These are phyloP conservation scores for Apiotrichum akiyoshidainum DNA, from an alignment of 1,284 basidiomycete genomes.

Conservation along the genomic window DNA sequence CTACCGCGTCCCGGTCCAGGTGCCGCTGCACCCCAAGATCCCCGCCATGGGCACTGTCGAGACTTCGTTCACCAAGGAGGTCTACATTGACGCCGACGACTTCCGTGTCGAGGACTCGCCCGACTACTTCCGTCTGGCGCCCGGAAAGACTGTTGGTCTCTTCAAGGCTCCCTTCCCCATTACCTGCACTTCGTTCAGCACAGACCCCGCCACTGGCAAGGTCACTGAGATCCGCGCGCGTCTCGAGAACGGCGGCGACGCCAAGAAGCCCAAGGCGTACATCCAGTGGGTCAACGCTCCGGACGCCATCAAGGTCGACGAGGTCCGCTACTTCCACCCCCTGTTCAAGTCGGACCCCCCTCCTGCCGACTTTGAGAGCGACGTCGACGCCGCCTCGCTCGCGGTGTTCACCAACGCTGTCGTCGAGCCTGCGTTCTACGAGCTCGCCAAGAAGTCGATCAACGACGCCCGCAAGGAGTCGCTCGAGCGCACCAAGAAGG, in stretches of 20 bases:
- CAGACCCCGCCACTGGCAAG: conserved; percentile 65
- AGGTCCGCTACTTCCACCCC: conserved; percentile 87
- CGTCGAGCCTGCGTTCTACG: conserved; percentile 86
- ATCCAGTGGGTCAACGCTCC: conserved; percentile 98
- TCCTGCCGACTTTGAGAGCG: conserved; percentile 73
- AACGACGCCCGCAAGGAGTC: conserved; percentile 66
- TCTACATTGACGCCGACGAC: conserved; percentile 94
- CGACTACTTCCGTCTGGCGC: conserved; percentile 96
- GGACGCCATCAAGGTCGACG: conserved; percentile 71
- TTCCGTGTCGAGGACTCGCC: conserved; percentile 87
- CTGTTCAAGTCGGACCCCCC: conserved; percentile 95
- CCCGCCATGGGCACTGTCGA: conserved; percentile 77
- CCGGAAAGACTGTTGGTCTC: conserved; percentile 93
- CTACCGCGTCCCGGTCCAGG: conserved; percentile 77
- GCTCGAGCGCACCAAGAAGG: conserved; percentile 59
- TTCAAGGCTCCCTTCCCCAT: conserved; percentile 94
- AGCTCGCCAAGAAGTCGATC: conserved; percentile 69
- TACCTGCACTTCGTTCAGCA: conserved; percentile 85
- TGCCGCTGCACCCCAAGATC: conserved; percentile 91
- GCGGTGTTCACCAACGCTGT: conserved; percentile 76
- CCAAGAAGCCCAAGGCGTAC: conserved; percentile 87
- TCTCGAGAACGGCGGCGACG: conserved; percentile 62
- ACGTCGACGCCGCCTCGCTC: conserved; percentile 78
- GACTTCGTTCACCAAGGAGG: conserved; percentile 81
- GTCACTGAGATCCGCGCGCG: conserved; percentile 76